Evolutionary conservation across 1,284 basidiomycete genomes (phyloP).

Genomic region (Ceratobasidium theobromae): DNA sequence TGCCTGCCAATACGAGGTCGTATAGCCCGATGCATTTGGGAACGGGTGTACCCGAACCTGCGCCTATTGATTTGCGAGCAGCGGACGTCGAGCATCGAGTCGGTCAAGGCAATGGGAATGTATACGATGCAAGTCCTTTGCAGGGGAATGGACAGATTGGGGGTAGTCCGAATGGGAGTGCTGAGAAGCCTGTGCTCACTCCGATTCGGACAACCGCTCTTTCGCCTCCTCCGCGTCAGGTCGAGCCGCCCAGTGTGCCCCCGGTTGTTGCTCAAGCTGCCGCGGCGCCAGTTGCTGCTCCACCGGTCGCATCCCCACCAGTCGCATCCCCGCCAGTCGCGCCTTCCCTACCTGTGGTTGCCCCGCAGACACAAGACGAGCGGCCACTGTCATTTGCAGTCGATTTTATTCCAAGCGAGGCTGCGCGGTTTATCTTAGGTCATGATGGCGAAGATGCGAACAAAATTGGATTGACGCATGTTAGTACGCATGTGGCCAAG

Average conservation of each 20-base stretch:
- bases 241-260: not conserved
- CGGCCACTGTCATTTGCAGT: not conserved
- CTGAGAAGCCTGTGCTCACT: conserved; percentile 8
- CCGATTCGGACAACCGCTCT: conserved; percentile 24
- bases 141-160: no score
- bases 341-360: not conserved
- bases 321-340: not conserved
- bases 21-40: conserved; percentile 14
- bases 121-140: not conserved
- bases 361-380: not conserved
- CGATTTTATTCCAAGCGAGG: conserved; percentile 23
- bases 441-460: not conserved
- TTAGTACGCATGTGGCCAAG: not conserved
- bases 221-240: conserved; percentile 1
- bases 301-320: not conserved
- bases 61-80: conserved; percentile 2
- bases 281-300: no score
- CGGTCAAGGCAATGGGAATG: not conserved
- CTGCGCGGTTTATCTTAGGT: conserved; percentile 26
- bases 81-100: conserved; percentile 13
- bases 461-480: not conserved
- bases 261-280: no score
- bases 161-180: not conserved
- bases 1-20: not conserved
- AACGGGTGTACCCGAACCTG: conserved; percentile 22